A percentile compares a stretch with the other conserved stretches of the same genome.
Conservation (phyloP, 768 basidiomycete genomes). For the Chalciporus chontae region DNA sequence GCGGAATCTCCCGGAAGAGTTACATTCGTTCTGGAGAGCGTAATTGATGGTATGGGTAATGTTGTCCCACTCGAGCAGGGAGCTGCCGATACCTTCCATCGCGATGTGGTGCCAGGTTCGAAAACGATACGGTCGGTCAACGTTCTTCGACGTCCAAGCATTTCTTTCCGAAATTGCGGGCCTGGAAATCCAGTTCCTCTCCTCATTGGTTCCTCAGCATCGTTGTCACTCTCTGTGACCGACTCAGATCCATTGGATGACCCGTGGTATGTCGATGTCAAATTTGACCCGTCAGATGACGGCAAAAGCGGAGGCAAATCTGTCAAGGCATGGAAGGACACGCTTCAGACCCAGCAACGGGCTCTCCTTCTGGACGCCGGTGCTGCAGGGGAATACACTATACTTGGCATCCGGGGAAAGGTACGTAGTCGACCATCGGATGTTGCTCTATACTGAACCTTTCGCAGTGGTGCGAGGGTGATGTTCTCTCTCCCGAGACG, state of each 20-base stretch:
- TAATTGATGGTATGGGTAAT: slow-evolving; percentile 84
- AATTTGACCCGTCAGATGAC: slow-evolving; percentile 53
- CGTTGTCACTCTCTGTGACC: slow-evolving; percentile 49
- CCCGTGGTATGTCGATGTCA: slow-evolving; percentile 63
- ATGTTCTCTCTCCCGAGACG: slow-evolving; percentile 77
- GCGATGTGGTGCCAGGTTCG: slow-evolving; percentile 34
- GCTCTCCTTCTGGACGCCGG: slow-evolving; percentile 48
- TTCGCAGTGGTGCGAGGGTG: slow-evolving; percentile 70
- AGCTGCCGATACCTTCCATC: slow-evolving; percentile 16
- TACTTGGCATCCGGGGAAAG: slow-evolving; percentile 69
- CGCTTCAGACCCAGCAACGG: slow-evolving; percentile 46
- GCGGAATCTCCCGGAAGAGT: slow-evolving; percentile 64
- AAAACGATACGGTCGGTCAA: slow-evolving; percentile 58
- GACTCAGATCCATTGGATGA: slow-evolving; percentile 60
- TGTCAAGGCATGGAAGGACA: slow-evolving; percentile 61
- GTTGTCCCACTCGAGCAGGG: slow-evolving; percentile 46
- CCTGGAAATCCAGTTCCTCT: slow-evolving; percentile 67
- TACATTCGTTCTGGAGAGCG: slow-evolving; percentile 71
- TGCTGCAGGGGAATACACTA: slow-evolving; percentile 74
- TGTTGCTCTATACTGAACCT: slow-evolving; percentile 1
- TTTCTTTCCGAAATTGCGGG: slow-evolving; percentile 73
- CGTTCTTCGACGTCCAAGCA: slow-evolving; percentile 66
- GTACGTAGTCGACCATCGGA: slow-evolving; percentile 25
- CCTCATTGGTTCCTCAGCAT: slow-evolving; percentile 64
- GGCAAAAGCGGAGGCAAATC: slow-evolving; percentile 37